Evolutionary conservation across 2,329 filamentous ascomycete species (phyloP), one percentile per base, ranked within the genome.

Genomic region (Alternaria triticina): DNA sequence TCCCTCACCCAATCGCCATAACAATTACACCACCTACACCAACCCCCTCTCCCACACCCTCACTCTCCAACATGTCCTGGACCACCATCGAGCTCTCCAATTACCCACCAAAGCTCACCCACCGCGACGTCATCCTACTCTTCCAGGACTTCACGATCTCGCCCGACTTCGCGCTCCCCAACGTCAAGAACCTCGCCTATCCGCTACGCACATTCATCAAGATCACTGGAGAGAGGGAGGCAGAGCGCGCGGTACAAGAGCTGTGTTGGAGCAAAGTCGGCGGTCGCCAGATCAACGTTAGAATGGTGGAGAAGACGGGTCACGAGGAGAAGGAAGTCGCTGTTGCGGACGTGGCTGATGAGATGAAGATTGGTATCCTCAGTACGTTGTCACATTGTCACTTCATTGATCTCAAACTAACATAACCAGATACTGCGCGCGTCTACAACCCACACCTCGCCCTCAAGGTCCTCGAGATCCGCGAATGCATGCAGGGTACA

Each of bases 301-400:
- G 17, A 12, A 28, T 61, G 22, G 46, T 45, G 5, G 60, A 65
- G 27, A 25, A 43, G n/a, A 51, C 49, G 9, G 40, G 52, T 11
- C 49, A 59, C 30, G 57, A 65, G 25, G 13, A 50, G 50, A 57
- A 50, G 20, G 63, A 60, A n/a, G 54, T 55, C 5, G 50, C 51
- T 7, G 51, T 68, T 6, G 47, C 51, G 13, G 54, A 66, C 4
- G 15, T 70, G 17, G 61, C 59, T 13, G 54, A 68, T 15, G 61
- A 65, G 47, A 36, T 68, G 60, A 70, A 65, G 54, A 61, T 58
- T n/a, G 54, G 40, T n/a, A 65, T 66, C 17, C 40, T 68, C 17
- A 65, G 67, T 68, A 56, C 43, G 62, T 59, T 15, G 1, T 12
- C 5, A 36, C 6, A n/a, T 20, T 11, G 12, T 30, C 15, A 22